Percentiles rank a stretch among this genome's conserved stretches.
Evolutionary conservation across 2,329 filamentous ascomycete genomes (phyloP).

Genomic region (Pseudopyricularia javanii): DNA sequence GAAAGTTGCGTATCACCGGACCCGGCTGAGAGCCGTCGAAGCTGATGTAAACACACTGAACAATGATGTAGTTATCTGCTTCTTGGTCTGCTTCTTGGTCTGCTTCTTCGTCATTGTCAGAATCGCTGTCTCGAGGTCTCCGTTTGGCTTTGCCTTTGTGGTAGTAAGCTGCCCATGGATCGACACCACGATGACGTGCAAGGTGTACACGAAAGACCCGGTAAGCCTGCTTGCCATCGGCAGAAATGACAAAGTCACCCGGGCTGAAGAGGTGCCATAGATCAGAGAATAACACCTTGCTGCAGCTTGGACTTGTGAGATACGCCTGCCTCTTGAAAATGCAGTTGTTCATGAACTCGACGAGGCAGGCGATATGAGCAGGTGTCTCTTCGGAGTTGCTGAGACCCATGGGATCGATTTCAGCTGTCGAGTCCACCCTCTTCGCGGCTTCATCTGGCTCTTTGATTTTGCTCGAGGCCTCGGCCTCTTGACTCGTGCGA

Average conservation of each 20-base stretch:
- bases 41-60: conserved; percentile 14
- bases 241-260: conserved; percentile 6
- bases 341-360: conserved; percentile 3
- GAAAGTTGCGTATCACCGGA: conserved; percentile 11
- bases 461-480: too few relatives aligned
- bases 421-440: too few relatives aligned
- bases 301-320: conserved; percentile 4
- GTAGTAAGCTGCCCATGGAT: neutral
- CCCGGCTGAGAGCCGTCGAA: conserved; percentile 18
- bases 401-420: too few relatives aligned
- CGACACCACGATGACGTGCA: neutral
- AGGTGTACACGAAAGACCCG: conserved; percentile 9
- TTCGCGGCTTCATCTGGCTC: too few relatives aligned
- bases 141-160: neutral
- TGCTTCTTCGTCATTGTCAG: neutral
- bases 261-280: conserved; percentile 14
- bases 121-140: neutral
- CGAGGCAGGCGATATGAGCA: conserved; percentile 1
- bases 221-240: conserved; percentile 12
- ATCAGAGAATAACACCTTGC: conserved; percentile 10
- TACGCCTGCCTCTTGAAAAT: conserved; percentile 5
- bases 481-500: too few relatives aligned
- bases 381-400: neutral
- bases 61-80: conserved; percentile 1
- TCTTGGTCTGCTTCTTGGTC: too few relatives aligned